phyloP scores from a whole-genome alignment of 2,329 filamentous ascomycete genomes.

The Neodidymelliopsis sp. region DNA sequence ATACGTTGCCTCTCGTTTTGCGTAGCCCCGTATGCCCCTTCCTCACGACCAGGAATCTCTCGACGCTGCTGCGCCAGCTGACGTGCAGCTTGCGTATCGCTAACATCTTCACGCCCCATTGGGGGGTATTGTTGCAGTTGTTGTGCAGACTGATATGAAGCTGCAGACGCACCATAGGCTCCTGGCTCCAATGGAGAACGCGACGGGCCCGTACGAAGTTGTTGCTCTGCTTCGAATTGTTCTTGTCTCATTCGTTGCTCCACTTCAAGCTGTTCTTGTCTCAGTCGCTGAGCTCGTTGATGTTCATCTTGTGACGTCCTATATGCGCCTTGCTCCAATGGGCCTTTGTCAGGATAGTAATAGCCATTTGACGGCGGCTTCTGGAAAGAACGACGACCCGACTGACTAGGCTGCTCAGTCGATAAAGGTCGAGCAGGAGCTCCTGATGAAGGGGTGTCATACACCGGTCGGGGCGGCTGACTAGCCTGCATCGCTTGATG shows the following conservation, averaged over 20 bases:
- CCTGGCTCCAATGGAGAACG: constrained; percentile 11
- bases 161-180: neutral
- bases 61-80: constrained; percentile 15
- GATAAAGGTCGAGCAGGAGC: constrained; percentile 5
- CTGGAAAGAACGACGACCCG: constrained; percentile 17
- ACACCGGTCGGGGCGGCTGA: constrained; percentile 13
- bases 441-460: constrained; percentile 10
- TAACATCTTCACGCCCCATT: neutral
- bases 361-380: constrained; percentile 32
- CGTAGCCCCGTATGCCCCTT: constrained; percentile 6
- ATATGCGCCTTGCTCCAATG: constrained; percentile 25
- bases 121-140: constrained; percentile 13
- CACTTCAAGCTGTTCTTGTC: constrained; percentile 15
- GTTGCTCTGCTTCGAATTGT: constrained; percentile 11
- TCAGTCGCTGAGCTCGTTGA: constrained; percentile 16
- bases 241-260: constrained; percentile 13
- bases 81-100: constrained; percentile 8
- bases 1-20: constrained; percentile 25
- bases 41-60: neutral
- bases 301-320: constrained; percentile 23
- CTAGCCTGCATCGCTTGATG: constrained; percentile 21
- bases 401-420: constrained; percentile 14
- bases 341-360: constrained; percentile 30
- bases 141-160: constrained; percentile 7
- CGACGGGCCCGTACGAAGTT: neutral